A percentile compares a stretch with the other conserved stretches of the same genome.
These are phyloP conservation scores for Tephrocybe sp. DNA, from an alignment of 768 basidiomycete species.

Conservation along the genomic window DNA sequence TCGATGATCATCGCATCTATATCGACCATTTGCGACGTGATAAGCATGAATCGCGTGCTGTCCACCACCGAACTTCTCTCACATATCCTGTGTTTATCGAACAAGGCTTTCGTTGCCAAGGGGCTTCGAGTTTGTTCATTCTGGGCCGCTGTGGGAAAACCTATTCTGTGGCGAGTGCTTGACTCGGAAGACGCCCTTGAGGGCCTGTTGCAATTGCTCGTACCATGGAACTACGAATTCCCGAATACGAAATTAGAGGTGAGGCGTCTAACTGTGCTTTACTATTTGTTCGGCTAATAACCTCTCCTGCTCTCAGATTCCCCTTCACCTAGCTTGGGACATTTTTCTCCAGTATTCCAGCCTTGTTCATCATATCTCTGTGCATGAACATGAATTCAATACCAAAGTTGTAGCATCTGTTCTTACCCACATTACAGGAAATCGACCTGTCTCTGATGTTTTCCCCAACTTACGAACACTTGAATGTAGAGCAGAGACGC, in stretches of 20 bases:
- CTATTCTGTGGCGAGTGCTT: not conserved
- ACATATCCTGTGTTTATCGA: not conserved
- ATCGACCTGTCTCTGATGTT: not conserved
- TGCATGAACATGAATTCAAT: not conserved
- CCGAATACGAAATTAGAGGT: not conserved
- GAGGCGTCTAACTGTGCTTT: not conserved
- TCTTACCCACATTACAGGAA: not conserved
- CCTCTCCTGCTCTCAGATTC: not conserved
- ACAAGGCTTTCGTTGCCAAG: not conserved
- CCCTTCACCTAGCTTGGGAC: not conserved
- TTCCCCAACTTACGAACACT: not conserved
- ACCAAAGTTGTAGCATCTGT: not conserved
- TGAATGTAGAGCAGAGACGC: not conserved
- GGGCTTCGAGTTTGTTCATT: not conserved
- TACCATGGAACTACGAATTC: not conserved
- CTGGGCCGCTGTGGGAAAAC: not conserved
- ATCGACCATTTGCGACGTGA: no score
- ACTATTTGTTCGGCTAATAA: not conserved
- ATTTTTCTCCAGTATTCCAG: not conserved
- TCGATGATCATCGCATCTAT: no score
- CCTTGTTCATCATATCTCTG: not conserved
- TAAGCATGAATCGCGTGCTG: not conserved
- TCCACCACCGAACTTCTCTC: not conserved
- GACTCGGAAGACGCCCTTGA: not conserved
- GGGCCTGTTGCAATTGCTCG: not conserved